Base-by-base conservation (phyloP, 1,284 basidiomycete genomes). In the Ceraceosorus bombacis region DNA sequence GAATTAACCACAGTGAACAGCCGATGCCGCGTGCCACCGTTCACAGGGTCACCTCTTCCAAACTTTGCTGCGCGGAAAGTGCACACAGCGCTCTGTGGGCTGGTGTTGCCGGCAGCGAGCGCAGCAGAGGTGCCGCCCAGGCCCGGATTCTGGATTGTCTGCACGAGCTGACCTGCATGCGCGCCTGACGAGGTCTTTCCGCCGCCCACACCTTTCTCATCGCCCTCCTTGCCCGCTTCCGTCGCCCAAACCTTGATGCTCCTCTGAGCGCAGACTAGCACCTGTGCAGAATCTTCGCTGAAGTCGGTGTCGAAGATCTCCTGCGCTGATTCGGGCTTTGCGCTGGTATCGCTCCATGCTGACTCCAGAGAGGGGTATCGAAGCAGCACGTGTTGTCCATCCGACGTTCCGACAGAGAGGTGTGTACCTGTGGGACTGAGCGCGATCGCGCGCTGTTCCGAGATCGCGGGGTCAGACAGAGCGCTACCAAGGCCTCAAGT, bases 261-360 rank as follows among this genome's bases (percentile, higher is more conserved):
- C 38, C 49, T 27, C 38, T 36, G 41, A 27, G 27, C 10, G 27
- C 41, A 54, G 52, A 41, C 50, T 39, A 71, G 73, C 49, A 77
- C 59, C 54, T 71, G 72, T 4, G 64, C 64, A 36, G 68, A 66
- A 59, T 73, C 71, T 12, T 69, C 64, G 2, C 67, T 70, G 53
- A 76, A 76, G 64, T 74, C 73, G 41, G 65, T 67, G 54, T 72
- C 73, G 55, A 73, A 72, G 50, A 76, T 61, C 49, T 75, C 74
- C 50, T 69, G 54, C 7, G 15, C 48, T 10, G 43, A 46, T 4
- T 46, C 15, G 2, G 49, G 7, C 17, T 49, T 43, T 10, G 43
- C 63, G 59, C 4, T 43, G 43, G 50, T 15, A 6, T 67, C 58
- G 8, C 55, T 46, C 66, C 71, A 73, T 27, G 71, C 57, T 6